phyloP scores from a whole-genome alignment of 345 rosid genomes.

The Euphorbia peplus region DNA sequence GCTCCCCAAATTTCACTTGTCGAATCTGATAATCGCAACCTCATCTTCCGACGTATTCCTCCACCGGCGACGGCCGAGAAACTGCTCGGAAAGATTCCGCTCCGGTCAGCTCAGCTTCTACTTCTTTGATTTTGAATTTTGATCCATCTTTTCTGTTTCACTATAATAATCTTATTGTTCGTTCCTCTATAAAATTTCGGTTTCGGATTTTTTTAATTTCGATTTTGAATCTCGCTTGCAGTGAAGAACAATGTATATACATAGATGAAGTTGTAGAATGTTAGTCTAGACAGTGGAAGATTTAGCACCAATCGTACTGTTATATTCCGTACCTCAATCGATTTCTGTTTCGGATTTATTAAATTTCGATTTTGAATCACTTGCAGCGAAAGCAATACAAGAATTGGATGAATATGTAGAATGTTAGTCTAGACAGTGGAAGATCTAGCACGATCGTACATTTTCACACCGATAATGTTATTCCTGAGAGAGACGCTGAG shows the following conservation, averaged over 20 bases:
- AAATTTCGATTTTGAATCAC: neutral
- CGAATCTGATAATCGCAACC: too few relatives aligned
- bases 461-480: too few relatives aligned
- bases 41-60: too few relatives aligned
- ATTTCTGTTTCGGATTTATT: neutral
- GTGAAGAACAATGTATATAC: neutral
- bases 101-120: too few relatives aligned
- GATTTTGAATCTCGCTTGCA: neutral
- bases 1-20: too few relatives aligned
- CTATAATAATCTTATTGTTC: neutral
- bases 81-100: too few relatives aligned
- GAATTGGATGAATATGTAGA: neutral
- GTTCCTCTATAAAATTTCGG: neutral
- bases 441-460: neutral
- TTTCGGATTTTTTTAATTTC: neutral
- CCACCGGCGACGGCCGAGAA: too few relatives aligned
- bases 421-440: neutral
- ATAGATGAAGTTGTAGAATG: neutral
- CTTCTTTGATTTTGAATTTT: too few relatives aligned
- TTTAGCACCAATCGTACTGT: neutral
- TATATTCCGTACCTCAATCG: too few relatives aligned
- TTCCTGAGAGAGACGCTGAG: slow-evolving; percentile 10
- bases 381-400: neutral
- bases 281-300: neutral
- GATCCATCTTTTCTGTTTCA: neutral